Base-by-base conservation (phyloP, 768 basidiomycete species). In the Naematelia encephala region DNA sequence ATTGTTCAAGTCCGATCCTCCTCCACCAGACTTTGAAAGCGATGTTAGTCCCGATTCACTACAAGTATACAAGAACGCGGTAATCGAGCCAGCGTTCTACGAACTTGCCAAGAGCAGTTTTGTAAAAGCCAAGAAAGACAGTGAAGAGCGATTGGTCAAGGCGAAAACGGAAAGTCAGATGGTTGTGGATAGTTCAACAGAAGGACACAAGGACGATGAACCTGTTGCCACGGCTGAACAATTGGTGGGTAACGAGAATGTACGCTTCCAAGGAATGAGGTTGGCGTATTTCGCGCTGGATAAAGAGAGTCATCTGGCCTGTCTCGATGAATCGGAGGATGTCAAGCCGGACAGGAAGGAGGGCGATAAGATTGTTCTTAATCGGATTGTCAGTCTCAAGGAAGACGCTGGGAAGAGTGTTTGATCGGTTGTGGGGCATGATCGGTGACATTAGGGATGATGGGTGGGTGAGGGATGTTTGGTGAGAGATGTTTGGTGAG, bases 251-350 rank as follows among this genome's bases (percentile, higher is more conserved):
- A 88, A 88, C 76, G 96, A 98, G 77, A 90, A 87, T 73, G 83
- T 98, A 56, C 84, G 96, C 39, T 98, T 99, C 86, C 96, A 99
- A 79, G 96, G 92, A 5, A 81, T 97, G 71, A 86, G 96, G 10
- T 86, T 97, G 48, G 96, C 88, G 2, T 99, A 97, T 80, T 98
- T 99, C 72, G 84, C 90, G 19, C 80, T 98, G 25, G 96, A 99
- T 76, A 87, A 86, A 76, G 93, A 97, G 69, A 80, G 91, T 34
- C 81, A 82, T 30, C 69, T 92, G 30, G 83, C 82, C 14, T 83
- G 82, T 56, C 75, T 94, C 26, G 83, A 86, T 13, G 84, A 86
- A 61, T 76, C 79, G 4, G 82, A 78, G 1, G 62, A 54, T 8
- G 79, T 78, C 1, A 78, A 70, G 16, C 45, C 81, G 2, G 80